Conservation (phyloP, 108 stramenopile genomes). For the Schizochytrium sp. region DNA sequence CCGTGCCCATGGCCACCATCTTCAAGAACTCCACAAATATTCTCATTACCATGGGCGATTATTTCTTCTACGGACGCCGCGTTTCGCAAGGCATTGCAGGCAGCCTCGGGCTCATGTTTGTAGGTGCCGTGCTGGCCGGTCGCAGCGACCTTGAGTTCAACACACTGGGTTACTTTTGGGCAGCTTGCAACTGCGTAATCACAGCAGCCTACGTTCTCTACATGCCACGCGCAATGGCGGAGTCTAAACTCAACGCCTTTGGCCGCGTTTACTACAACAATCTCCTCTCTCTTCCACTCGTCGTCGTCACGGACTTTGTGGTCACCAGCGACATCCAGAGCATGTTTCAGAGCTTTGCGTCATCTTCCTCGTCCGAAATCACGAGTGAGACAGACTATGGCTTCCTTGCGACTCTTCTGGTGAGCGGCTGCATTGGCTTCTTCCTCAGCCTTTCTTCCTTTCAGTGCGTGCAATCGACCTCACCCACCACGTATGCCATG, state of each 20-base stretch:
- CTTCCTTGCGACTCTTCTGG: background rate
- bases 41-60: slow-evolving; percentile 59
- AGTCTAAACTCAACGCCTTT: slow-evolving; percentile 78
- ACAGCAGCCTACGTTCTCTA: slow-evolving; percentile 88
- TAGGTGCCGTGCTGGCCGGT: slow-evolving; percentile 85
- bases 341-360: background rate
- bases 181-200: slow-evolving; percentile 77
- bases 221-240: slow-evolving; percentile 85
- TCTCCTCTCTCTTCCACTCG: slow-evolving; percentile 66
- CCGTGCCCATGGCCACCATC: slow-evolving; percentile 89
- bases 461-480: slow-evolving; percentile 1
- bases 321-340: background rate
- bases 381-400: background rate
- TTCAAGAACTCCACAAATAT: slow-evolving; percentile 97
- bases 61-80: slow-evolving; percentile 57
- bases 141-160: slow-evolving; percentile 68
- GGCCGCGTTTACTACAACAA: slow-evolving; percentile 99
- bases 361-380: background rate
- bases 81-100: slow-evolving; percentile 61
- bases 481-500: slow-evolving; percentile 66
- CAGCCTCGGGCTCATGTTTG: slow-evolving; percentile 80
- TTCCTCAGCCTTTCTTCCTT: slow-evolving; percentile 2
- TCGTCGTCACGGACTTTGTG: slow-evolving; percentile 62
- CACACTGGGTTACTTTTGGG: slow-evolving; percentile 83
- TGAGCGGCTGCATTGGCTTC: background rate